Conservation (phyloP, 176 grass and related monocot genomes). For the Calamus simplicifolius region DNA sequence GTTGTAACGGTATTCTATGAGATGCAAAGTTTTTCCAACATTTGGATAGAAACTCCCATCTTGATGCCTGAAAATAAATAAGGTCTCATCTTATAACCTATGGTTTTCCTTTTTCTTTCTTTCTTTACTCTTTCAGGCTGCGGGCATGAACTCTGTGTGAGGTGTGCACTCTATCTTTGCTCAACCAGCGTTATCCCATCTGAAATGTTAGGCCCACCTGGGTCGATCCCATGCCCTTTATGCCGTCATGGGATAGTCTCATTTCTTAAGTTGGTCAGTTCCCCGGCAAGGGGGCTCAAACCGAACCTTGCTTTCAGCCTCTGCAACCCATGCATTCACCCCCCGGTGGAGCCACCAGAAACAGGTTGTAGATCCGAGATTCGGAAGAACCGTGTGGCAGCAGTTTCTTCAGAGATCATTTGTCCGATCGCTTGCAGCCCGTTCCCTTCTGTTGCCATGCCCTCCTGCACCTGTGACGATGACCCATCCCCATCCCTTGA, state of each 20-base stretch:
- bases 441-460: conserved; percentile 54
- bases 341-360: conserved; percentile 38
- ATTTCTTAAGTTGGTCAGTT: conserved; percentile 49
- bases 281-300: conserved; percentile 48
- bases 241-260: conserved; percentile 78
- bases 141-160: conserved; percentile 84
- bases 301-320: conserved; percentile 61
- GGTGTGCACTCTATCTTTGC: conserved; percentile 87
- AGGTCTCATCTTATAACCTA: no score
- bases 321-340: conserved; percentile 87
- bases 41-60: no score
- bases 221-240: conserved; percentile 90
- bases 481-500: conserved; percentile 39
- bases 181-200: conserved; percentile 65
- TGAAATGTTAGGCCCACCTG: conserved; percentile 50
- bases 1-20: no score
- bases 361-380: conserved; percentile 58
- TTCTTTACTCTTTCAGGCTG: conserved; percentile 56
- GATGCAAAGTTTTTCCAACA: no score
- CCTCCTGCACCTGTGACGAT: conserved; percentile 60
- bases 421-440: conserved; percentile 77
- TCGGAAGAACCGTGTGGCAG: conserved; percentile 56
- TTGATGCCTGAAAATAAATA: no score
- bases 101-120: no score
- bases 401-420: conserved; percentile 72